Evolutionary conservation across 2,329 filamentous ascomycete genomes (phyloP), one percentile per base, ranked within the genome.

Genomic region (Sporothrix inflata): DNA sequence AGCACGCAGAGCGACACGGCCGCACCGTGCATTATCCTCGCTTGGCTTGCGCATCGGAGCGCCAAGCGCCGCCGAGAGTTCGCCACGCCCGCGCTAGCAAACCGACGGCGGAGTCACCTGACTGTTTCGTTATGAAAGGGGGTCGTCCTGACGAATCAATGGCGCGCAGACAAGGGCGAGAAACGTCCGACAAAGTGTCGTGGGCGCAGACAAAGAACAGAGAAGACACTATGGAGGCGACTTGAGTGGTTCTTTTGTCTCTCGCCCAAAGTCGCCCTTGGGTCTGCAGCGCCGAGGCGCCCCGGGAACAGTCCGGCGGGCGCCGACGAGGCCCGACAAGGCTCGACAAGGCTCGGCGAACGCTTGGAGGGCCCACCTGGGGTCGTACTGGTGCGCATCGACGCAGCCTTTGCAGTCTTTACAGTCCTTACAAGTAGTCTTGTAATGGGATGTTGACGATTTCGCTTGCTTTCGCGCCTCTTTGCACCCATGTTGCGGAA

Each of bases 291-390:
- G 63, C 42, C 63, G 63, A 66, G 63, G 24, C 63, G 4, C 45
- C 2, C 40, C 63, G 60, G 42, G 42, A 34, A 6, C 63, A 68
- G 65, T 24, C 65, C 65, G 65, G 47, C 38, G 49, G 27, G 19
- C 45, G 19, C 63, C 40, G 53, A 61, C 40, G 27, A 66, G 51
- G 63, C 42, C n/a, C 65, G 63, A 68, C 70, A 38, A 38, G 24
- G 65, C 45, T 47, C 65, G 65, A 53, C 65, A 66, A 72, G 51
- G 53, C 70, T 61, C 34, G 70, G 70, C 70, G 60, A 42, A 30
- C 19, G 70, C 61, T 71, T 71, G 70, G 61, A 34, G 7, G 19
- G 9, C 24, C 60, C 60, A 65, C 60, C 45, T 12, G 27, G n/a
- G 49, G 47, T 60, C 53, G 53, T 38, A 70, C n/a, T 47, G 69